Evolutionary conservation across 2,329 filamentous ascomycete genomes (phyloP).

Genomic region (Xylaria sp.): DNA sequence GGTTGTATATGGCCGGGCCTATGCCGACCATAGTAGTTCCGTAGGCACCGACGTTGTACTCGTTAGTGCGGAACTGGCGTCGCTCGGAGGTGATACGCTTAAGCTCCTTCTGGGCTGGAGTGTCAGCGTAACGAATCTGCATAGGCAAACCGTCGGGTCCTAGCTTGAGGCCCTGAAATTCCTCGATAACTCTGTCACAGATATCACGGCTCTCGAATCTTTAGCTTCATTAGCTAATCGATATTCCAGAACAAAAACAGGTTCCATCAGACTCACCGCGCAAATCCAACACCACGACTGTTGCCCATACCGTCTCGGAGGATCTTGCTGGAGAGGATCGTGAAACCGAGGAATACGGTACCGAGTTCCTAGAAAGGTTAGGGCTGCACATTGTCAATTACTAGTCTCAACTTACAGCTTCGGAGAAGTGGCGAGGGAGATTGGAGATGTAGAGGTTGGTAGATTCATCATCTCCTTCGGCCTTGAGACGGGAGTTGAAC

Average conservation of each 20-base stretch:
- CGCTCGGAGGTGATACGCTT: slow-evolving; percentile 97
- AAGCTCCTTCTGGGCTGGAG: slow-evolving; percentile 93
- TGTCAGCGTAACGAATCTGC: slow-evolving; percentile 97
- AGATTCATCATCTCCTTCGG: slow-evolving; percentile 86
- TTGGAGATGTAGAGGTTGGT: slow-evolving; percentile 99
- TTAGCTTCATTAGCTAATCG: slow-evolving; percentile 42
- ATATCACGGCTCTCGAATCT: slow-evolving; percentile 92
- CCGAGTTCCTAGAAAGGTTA: slow-evolving; percentile 70
- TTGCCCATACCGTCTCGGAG: slow-evolving; percentile 91
- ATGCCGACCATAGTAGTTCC: slow-evolving; percentile 71
- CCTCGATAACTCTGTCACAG: slow-evolving; percentile 88
- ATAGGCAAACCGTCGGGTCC: slow-evolving; percentile 84
- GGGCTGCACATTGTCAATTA: slow-evolving; percentile 11
- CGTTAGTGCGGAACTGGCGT: slow-evolving; percentile 93
- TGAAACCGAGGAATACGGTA: slow-evolving; percentile 81
- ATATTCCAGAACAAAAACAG: slow-evolving; percentile 17
- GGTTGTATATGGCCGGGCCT: slow-evolving; percentile 60
- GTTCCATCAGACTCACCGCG: slow-evolving; percentile 72
- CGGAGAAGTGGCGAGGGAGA: slow-evolving; percentile 89
- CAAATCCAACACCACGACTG: slow-evolving; percentile 96
- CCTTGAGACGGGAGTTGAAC: slow-evolving; percentile 98
- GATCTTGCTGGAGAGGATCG: slow-evolving; percentile 93
- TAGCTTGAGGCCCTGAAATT: slow-evolving; percentile 83
- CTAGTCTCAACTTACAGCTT: slow-evolving; percentile 72
- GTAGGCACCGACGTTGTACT: slow-evolving; percentile 84